Percentiles rank a stretch among this genome's conserved stretches.
phyloP scores from a whole-genome alignment of 78 protist genomes.

The Speleostelium caveatum region DNA sequence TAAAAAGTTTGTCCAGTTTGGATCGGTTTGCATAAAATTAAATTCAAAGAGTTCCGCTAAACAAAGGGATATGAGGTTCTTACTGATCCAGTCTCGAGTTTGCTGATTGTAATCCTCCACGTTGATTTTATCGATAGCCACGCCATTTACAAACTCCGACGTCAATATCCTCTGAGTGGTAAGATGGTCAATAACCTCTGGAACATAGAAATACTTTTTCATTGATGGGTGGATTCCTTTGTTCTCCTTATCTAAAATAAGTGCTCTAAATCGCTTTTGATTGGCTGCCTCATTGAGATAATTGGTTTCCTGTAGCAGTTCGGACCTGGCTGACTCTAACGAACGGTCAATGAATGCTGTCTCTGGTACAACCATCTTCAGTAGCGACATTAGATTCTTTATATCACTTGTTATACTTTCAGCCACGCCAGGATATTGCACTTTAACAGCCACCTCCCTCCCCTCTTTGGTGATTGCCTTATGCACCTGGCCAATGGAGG shows the following conservation, averaged over 20 bases:
- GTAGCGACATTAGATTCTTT: conserved; percentile 50
- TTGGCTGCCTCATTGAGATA: conserved; percentile 83
- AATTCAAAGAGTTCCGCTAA: conserved; percentile 87
- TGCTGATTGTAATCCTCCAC: conserved; percentile 4
- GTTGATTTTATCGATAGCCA: conserved; percentile 77
- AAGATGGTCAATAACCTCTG: conserved; percentile 20
- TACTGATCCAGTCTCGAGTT: conserved; percentile 60
- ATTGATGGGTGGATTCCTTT: neutral
- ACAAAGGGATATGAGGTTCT: conserved; percentile 74
- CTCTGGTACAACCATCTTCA: conserved; percentile 83
- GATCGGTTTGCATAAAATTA: conserved; percentile 93
- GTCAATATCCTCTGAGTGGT: conserved; percentile 78
- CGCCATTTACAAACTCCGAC: conserved; percentile 75
- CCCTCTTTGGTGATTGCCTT: conserved; percentile 80
- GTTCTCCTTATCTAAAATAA: neutral
- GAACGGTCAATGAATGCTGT: conserved; percentile 88
- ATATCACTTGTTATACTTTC: conserved; percentile 90
- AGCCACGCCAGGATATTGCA: conserved; percentile 93
- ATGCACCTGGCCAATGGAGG: conserved; percentile 95
- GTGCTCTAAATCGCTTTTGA: conserved; percentile 36
- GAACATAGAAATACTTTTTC: conserved; percentile 54
- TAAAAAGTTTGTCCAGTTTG: conserved; percentile 92
- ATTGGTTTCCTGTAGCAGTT: conserved; percentile 89
- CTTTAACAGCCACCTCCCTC: conserved; percentile 87
- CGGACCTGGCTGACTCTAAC: conserved; percentile 75